A percentile compares a stretch with the other conserved stretches of the same genome.
phyloP scores from a whole-genome alignment of 1,284 basidiomycete species.

The Ceratobasidium theobromae region DNA sequence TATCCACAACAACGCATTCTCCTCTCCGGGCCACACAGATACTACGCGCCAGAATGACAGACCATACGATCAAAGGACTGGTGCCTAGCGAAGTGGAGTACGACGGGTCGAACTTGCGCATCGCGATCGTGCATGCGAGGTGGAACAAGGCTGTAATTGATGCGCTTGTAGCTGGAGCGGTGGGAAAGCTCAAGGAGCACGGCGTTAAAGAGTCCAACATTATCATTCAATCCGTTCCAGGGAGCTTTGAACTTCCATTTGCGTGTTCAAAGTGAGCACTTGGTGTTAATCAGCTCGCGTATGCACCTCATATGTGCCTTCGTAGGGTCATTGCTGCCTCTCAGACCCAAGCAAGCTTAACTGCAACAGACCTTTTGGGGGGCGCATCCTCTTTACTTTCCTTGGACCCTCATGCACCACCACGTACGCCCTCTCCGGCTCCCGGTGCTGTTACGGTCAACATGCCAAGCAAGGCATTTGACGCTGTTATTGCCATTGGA shows the following conservation, averaged over 20 bases:
- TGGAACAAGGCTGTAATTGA: constrained; percentile 91
- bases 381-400: constrained; percentile 49
- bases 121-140: constrained; percentile 89
- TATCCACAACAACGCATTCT: neutral
- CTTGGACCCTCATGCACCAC: constrained; percentile 40
- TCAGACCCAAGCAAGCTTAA: constrained; percentile 72
- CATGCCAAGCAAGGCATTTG: constrained; percentile 70
- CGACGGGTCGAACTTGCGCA: constrained; percentile 77
- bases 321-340: constrained; percentile 79
- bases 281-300: neutral
- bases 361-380: constrained; percentile 76
- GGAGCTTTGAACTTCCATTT: constrained; percentile 90
- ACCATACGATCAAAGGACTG: constrained; percentile 71
- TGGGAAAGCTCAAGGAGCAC: constrained; percentile 73
- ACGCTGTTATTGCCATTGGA: constrained; percentile 95
- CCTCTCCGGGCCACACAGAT: neutral
- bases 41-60: constrained; percentile 18
- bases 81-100: constrained; percentile 59
- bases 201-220: constrained; percentile 92
- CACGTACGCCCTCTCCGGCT: constrained; percentile 23
- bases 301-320: neutral
- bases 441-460: constrained; percentile 35
- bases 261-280: constrained; percentile 69
- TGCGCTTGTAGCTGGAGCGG: constrained; percentile 74
- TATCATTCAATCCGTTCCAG: constrained; percentile 87